Percentiles rank a stretch among this genome's conserved stretches.
phyloP scores from a whole-genome alignment of 441 rosid species.

The Raphanus hybrid region DNA sequence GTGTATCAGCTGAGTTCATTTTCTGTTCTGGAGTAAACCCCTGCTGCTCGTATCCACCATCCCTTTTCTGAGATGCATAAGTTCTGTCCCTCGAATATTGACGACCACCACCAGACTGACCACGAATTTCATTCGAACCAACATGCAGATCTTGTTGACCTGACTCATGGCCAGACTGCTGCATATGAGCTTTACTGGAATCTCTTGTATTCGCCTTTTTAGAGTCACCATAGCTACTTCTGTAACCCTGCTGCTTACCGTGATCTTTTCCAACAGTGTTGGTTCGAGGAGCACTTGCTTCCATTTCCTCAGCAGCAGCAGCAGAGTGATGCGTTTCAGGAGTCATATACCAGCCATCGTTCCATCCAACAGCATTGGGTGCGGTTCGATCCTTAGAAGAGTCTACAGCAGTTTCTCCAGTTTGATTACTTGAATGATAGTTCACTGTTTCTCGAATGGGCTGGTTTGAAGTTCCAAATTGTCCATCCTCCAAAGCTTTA shows the following conservation, averaged over 20 bases:
- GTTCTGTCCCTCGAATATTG: conserved; percentile 49
- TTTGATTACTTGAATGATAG: conserved; percentile 43
- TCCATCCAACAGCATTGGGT: conserved; percentile 53
- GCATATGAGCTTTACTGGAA: conserved; percentile 46
- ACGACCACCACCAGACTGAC: conserved; percentile 50
- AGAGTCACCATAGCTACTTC: conserved; percentile 59
- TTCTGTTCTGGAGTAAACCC: conserved; percentile 52
- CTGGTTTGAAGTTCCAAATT: conserved; percentile 46
- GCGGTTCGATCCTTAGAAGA: conserved; percentile 55
- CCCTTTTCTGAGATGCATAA: conserved; percentile 54
- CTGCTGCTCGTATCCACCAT: conserved; percentile 40
- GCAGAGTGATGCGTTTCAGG: conserved; percentile 53
- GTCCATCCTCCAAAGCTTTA: conserved; percentile 47
- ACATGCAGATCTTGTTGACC: conserved; percentile 50
- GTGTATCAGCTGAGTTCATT: conserved; percentile 40
- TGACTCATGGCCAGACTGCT: conserved; percentile 50
- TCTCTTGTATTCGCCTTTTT: conserved; percentile 57
- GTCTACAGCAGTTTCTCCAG: conserved; percentile 48
- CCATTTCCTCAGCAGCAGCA: conserved; percentile 38
- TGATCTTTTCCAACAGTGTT: conserved; percentile 59
- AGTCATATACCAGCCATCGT: conserved; percentile 62
- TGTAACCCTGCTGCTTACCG: conserved; percentile 65
- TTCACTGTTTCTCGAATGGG: conserved; percentile 50
- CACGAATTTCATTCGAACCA: conserved; percentile 63
- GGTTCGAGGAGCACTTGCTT: conserved; percentile 39